Percentiles rank a stretch among this genome's conserved stretches.
Conservation (phyloP, 2,329 filamentous ascomycete species). For the Lachnellula occidentalis region DNA sequence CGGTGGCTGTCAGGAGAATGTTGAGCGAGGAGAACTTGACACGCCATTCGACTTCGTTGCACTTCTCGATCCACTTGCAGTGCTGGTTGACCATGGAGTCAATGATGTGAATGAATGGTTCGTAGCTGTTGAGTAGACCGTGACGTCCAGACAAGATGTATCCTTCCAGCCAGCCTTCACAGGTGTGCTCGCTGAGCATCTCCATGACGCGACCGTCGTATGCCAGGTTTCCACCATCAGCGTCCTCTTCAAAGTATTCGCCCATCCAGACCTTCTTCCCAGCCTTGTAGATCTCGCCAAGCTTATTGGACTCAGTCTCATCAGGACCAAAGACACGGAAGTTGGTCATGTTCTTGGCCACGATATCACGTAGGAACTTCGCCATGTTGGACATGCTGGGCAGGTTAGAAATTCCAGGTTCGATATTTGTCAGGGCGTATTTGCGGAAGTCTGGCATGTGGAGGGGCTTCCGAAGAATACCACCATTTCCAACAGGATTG, state of each 20-base stretch:
- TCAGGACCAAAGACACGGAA: slow-evolving; percentile 77
- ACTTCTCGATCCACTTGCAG: slow-evolving; percentile 82
- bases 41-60: slow-evolving; percentile 73
- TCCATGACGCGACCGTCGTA: slow-evolving; percentile 71
- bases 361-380: slow-evolving; percentile 60
- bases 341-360: slow-evolving; percentile 56
- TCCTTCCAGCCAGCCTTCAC: slow-evolving; percentile 75
- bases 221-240: slow-evolving; percentile 67
- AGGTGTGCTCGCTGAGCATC: slow-evolving; percentile 76
- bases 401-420: slow-evolving; percentile 49
- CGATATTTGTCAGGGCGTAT: slow-evolving; percentile 58
- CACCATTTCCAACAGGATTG: slow-evolving; percentile 71
- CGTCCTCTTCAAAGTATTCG: slow-evolving; percentile 71
- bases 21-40: slow-evolving; percentile 69
- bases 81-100: slow-evolving; percentile 85
- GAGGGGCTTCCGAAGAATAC: slow-evolving; percentile 60
- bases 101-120: slow-evolving; percentile 78
- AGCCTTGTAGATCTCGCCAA: slow-evolving; percentile 63
- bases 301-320: slow-evolving; percentile 78
- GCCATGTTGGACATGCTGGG: slow-evolving; percentile 68
- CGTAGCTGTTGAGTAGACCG: slow-evolving; percentile 73
- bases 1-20: slow-evolving; percentile 71
- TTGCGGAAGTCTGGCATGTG: slow-evolving; percentile 64
- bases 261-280: slow-evolving; percentile 78
- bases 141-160: slow-evolving; percentile 72